phyloP scores from a whole-genome alignment of 768 basidiomycete species.

The Boletus subparvulus region DNA sequence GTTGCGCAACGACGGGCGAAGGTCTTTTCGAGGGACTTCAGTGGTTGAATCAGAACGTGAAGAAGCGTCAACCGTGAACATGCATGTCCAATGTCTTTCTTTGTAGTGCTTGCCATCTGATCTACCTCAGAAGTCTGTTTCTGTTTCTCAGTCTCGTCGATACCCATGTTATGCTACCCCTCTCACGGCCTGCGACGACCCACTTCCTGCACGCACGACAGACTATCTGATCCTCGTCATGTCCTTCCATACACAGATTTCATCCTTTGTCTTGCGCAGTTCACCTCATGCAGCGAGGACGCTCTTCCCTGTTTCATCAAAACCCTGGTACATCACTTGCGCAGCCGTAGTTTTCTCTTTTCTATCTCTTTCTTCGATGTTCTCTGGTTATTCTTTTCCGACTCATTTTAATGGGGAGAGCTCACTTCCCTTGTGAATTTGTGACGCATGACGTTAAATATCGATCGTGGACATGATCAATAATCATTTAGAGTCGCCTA shows the following conservation, averaged over 20 bases:
- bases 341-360: slow-evolving; percentile 17
- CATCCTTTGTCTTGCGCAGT: slow-evolving; percentile 29
- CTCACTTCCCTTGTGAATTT: slow-evolving; percentile 22
- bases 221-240: slow-evolving; percentile 35
- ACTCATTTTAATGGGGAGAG: slow-evolving; percentile 26
- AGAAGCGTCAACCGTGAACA: slow-evolving; percentile 77
- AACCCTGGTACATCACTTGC: slow-evolving; percentile 12
- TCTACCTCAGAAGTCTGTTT: slow-evolving; percentile 19
- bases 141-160: slow-evolving; percentile 23
- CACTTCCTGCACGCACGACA: slow-evolving; percentile 35
- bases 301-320: slow-evolving; percentile 10
- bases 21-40: slow-evolving; percentile 96
- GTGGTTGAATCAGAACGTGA: slow-evolving; percentile 97
- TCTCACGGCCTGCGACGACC: slow-evolving; percentile 36
- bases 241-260: slow-evolving; percentile 18
- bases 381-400: slow-evolving; percentile 13
- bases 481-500: slow-evolving; percentile 16
- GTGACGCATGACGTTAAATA: slow-evolving; percentile 17
- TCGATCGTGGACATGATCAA: slow-evolving; percentile 9
- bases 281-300: slow-evolving; percentile 18
- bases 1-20: slow-evolving; percentile 95
- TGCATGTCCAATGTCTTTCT: slow-evolving; percentile 17
- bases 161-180: slow-evolving; percentile 37
- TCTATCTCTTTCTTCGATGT: slow-evolving; percentile 13
- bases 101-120: slow-evolving; percentile 25